Conservation (phyloP, 768 basidiomycete genomes). For the Xerocomellus intermedius region DNA sequence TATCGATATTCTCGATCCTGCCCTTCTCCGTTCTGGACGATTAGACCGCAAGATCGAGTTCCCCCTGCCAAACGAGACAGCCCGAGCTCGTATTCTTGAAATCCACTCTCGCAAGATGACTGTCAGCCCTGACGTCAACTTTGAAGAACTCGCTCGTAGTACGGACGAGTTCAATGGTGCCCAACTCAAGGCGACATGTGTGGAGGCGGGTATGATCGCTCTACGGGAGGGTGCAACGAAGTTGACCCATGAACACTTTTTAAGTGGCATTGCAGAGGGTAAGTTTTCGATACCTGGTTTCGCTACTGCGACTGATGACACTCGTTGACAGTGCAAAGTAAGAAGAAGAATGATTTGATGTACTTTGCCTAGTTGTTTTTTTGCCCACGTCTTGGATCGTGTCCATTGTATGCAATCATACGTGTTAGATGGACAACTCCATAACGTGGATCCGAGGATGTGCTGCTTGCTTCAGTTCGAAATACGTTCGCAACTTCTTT, state of each 20-base stretch:
- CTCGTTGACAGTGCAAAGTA: constrained; percentile 78
- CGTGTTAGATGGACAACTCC: not conserved
- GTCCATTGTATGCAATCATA: constrained; percentile 10
- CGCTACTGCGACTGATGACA: constrained; percentile 20
- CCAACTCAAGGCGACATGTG: constrained; percentile 95
- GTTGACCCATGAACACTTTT: constrained; percentile 92
- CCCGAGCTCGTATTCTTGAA: constrained; percentile 93
- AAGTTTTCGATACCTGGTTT: constrained; percentile 22
- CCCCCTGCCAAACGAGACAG: constrained; percentile 92
- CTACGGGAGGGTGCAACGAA: constrained; percentile 88
- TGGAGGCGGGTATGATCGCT: constrained; percentile 99
- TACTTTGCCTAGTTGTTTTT: constrained; percentile 71
- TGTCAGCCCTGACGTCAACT: constrained; percentile 85
- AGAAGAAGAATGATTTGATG: constrained; percentile 99
- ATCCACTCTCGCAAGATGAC: constrained; percentile 98
- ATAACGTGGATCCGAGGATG: not conserved
- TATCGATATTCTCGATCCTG: constrained; percentile 97
- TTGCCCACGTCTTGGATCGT: not conserved
- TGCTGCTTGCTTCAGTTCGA: not conserved
- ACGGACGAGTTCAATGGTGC: constrained; percentile 99
- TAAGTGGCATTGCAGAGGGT: constrained; percentile 90
- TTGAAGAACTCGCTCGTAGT: constrained; percentile 92
- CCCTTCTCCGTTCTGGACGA: constrained; percentile 96
- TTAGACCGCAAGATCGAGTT: constrained; percentile 99
- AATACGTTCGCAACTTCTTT: too few relatives aligned